Evolutionary conservation across 768 basidiomycete species (phyloP).

Genomic region (Trametes elegans): DNA sequence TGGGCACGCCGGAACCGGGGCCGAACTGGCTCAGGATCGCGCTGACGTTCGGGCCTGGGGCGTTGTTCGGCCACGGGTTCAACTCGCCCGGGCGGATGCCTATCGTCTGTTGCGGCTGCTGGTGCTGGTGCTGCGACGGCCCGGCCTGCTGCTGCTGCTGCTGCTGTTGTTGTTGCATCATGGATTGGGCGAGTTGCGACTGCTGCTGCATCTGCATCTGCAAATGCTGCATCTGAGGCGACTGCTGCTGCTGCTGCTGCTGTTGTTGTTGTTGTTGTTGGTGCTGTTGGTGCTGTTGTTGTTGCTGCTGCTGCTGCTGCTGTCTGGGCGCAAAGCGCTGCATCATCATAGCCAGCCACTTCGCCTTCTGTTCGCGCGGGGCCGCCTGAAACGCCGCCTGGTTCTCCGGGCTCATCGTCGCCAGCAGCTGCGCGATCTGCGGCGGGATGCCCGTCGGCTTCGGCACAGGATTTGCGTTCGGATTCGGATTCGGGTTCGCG

Average conservation of each 20-base stretch:
- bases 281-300: conserved; percentile 16
- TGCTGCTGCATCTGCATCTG: neutral
- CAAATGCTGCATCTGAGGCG: neutral
- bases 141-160: conserved; percentile 18
- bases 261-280: conserved; percentile 19
- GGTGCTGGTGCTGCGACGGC: neutral
- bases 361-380: conserved; percentile 21
- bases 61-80: conserved; percentile 10
- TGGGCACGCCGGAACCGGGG: neutral
- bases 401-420: conserved; percentile 11
- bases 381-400: conserved; percentile 13
- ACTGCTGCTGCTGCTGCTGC: conserved; percentile 27
- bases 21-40: conserved; percentile 1
- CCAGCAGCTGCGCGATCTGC: conserved; percentile 6
- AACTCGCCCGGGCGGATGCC: conserved; percentile 5
- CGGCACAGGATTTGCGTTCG: neutral
- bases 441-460: conserved; percentile 3
- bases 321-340: conserved; percentile 6
- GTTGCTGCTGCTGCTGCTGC: conserved; percentile 22
- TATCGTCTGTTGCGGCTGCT: neutral
- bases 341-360: conserved; percentile 1
- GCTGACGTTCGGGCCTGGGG: conserved; percentile 5
- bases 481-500: neutral
- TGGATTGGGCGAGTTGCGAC: no score
- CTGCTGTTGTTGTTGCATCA: conserved; percentile 22